Base-by-base conservation (phyloP, 2,329 filamentous ascomycete genomes). In the Xylariaceae sp. region DNA sequence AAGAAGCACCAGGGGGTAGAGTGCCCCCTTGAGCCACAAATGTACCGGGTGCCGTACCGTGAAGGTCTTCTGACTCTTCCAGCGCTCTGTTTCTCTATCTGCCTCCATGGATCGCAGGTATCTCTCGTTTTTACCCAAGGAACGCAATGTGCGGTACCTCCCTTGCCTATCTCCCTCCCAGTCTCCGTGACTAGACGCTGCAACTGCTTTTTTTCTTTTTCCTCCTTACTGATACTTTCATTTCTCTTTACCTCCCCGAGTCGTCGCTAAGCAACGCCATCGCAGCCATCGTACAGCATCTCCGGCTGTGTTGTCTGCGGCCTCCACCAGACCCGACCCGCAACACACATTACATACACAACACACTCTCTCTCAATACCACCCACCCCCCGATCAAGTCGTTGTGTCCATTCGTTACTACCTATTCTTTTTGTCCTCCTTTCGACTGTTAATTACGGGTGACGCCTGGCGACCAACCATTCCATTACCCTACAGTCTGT, bases 321-420 rank as follows among this genome's bases (percentile, higher is more conserved):
- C 49, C 54, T 57, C 60, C 62, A 59, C 60, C 48, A 37, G 26
- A 52, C 50, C 50, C 45, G 51, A 49, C 50, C 53, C 57, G 55
- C 50, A 53, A 37, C 49, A 53, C 43, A 45, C 43, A 45, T 45
- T 44, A 44, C n/a, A 19, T 44, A 29, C 42, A 44, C 29, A 45
- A 45, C 43, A 29, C 43, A 31, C 29, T 7, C 35, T 3, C 8
- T 11, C 8, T 11, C 8, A 29, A 30, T 29, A 30, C 42, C 9
- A 26, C 42, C 9, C 35, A 56, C 48, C 55, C 50, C 58, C 58
- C 56, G 59, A 60, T 53, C 57, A 57, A 65, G 65, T 64, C 56
- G 64, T 61, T 60, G 62, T 58, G 62, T 66, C 54, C 63, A 57
- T 63, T 65, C 62, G 56, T 65, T 64, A 51, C 52, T 53, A 61